Evolutionary conservation across 2,329 filamentous ascomycete genomes (phyloP).

Genomic region (Mycocentrospora acerina): DNA sequence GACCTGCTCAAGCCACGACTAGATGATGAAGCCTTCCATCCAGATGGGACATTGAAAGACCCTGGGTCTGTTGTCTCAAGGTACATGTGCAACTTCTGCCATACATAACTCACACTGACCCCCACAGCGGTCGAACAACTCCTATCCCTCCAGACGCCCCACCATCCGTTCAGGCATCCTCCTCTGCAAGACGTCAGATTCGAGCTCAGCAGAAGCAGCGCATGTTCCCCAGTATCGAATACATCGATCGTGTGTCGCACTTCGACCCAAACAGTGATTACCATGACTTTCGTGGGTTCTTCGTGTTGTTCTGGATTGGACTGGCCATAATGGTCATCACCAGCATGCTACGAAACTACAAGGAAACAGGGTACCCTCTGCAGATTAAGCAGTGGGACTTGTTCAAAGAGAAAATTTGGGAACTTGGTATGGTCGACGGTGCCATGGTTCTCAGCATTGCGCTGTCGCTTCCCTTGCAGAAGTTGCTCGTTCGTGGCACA

Average conservation of each 20-base stretch:
- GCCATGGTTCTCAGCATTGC: conserved; percentile 79
- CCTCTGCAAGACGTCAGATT: conserved; percentile 78
- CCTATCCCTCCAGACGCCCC: conserved; percentile 86
- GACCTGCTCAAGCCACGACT: conserved; percentile 39
- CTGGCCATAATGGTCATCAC: conserved; percentile 96
- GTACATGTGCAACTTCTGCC: conserved; percentile 47
- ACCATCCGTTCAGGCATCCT: conserved; percentile 86
- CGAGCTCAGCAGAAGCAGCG: conserved; percentile 79
- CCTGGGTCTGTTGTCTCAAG: conserved; percentile 38
- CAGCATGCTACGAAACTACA: conserved; percentile 87
- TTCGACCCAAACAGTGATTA: conserved; percentile 93
- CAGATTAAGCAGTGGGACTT: conserved; percentile 84
- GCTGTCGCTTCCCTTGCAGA: conserved; percentile 73
- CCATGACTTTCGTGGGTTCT: conserved; percentile 94
- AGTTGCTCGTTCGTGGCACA: conserved; percentile 60
- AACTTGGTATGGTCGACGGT: conserved; percentile 79
- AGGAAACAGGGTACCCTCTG: conserved; percentile 87
- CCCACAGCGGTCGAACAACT: conserved; percentile 74
- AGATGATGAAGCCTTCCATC: conserved; percentile 32
- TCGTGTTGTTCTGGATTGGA: conserved; percentile 96
- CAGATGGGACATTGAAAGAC: conserved; percentile 25
- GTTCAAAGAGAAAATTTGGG: conserved; percentile 85
- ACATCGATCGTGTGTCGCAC: conserved; percentile 86
- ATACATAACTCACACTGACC: conserved; percentile 15
- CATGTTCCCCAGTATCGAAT: conserved; percentile 91